A percentile compares a stretch with the other conserved stretches of the same genome.
phyloP scores from a whole-genome alignment of 1,284 basidiomycete species.

The Pseudozyma tsukubaensis region DNA sequence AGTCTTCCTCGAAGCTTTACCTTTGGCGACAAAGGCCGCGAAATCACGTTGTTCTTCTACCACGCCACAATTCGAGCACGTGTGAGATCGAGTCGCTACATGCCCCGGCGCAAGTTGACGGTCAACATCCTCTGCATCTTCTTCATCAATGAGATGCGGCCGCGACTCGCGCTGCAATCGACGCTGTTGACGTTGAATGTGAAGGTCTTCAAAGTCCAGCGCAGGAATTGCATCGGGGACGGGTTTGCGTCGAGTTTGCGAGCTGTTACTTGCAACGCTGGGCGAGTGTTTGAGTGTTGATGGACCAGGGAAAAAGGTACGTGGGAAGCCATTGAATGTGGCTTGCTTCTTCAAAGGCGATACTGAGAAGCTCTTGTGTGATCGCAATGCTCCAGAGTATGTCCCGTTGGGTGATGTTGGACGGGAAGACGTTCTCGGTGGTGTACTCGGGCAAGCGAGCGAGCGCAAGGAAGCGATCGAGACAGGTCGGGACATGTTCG shows the following conservation, averaged over 20 bases:
- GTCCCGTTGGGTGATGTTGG: conserved; percentile 25
- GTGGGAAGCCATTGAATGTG: conserved; percentile 40
- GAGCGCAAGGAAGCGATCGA: conserved; percentile 42
- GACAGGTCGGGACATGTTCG: conserved; percentile 33
- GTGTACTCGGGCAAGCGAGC: conserved; percentile 31
- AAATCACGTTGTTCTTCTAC: conserved; percentile 31
- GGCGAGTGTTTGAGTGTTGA: conserved; percentile 24
- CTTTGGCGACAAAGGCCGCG: conserved; percentile 39
- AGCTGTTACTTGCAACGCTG: conserved; percentile 7
- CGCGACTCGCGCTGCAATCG: background rate
- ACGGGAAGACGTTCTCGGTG: conserved; percentile 35
- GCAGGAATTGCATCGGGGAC: conserved; percentile 22
- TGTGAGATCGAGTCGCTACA: conserved; percentile 11
- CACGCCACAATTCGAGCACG: conserved; percentile 26
- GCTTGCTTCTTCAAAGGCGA: conserved; percentile 27
- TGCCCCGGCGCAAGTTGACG: conserved; percentile 18
- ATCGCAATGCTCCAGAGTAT: conserved; percentile 12
- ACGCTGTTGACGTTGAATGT: conserved; percentile 13
- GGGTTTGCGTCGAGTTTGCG: conserved; percentile 10
- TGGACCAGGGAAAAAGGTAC: conserved; percentile 17
- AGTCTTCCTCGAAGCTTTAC: conserved; percentile 36
- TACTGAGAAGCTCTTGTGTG: conserved; percentile 26
- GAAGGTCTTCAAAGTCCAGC: conserved; percentile 21
- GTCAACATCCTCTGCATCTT: conserved; percentile 14
- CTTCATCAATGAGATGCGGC: too few species aligned